Conservation (phyloP, 129 eudicot species). For the Erigeron canadensis region DNA sequence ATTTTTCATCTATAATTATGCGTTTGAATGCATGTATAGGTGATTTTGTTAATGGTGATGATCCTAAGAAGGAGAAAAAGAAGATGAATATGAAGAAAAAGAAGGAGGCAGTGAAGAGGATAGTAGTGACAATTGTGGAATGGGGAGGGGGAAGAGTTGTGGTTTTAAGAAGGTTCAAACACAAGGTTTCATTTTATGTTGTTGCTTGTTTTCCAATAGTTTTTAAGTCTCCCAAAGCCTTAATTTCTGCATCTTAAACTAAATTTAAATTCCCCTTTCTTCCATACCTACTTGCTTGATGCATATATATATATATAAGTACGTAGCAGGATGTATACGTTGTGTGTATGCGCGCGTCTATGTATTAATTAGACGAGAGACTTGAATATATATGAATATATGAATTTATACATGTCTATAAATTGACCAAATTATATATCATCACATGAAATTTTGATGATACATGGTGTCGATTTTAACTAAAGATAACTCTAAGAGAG, state of each 20-base stretch:
- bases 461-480: too few relatives aligned
- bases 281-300: background rate
- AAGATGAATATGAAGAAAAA: slow-evolving; percentile 25
- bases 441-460: too few relatives aligned
- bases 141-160: slow-evolving; percentile 69
- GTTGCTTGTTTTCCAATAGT: slow-evolving; percentile 63
- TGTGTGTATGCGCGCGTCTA: background rate
- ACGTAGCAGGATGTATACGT: background rate
- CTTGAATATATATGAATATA: slow-evolving; percentile 11
- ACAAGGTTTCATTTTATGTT: slow-evolving; percentile 57
- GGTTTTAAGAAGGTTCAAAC: slow-evolving; percentile 58
- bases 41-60: slow-evolving; percentile 12
- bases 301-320: background rate
- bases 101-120: slow-evolving; percentile 48
- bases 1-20: background rate
- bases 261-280: background rate
- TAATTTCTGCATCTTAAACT: slow-evolving; percentile 37
- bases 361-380: background rate
- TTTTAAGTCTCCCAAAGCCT: slow-evolving; percentile 46
- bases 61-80: slow-evolving; percentile 25
- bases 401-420: background rate
- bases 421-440: background rate
- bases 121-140: slow-evolving; percentile 47
- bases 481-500: too few relatives aligned
- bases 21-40: background rate